Base-by-base conservation (phyloP, 2,329 filamentous ascomycete genomes). In the Aspergillus sp. region DNA sequence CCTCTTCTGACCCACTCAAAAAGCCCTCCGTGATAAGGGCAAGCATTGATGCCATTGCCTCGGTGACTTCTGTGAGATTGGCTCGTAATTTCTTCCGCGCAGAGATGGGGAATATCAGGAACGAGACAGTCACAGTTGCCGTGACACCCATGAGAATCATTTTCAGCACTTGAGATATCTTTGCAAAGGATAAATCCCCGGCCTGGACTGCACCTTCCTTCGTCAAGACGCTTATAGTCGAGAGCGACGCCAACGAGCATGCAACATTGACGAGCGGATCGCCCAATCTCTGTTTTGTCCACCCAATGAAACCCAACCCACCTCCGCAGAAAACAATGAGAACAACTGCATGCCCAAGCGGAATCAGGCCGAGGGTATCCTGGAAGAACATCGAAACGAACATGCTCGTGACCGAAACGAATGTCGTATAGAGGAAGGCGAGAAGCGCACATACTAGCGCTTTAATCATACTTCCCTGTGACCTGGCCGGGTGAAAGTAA, bases 401-500 rank as follows among this genome's bases (percentile, higher is more conserved):
- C 94, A 97, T 97, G 70, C 92, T 95, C 48, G 91, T 83, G 57
- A 95, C 85, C 6, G 89, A 91, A 43, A 97, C 81, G 45, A 92
- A 81, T 38, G 88, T 85, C 3, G 90, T 89, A 74, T 96, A 98
- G 43, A 88, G 77, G 63, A 97, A 91, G 1, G 93, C 93, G 38
- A 90, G 82, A 43, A 91, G 79, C 6, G 92, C 91, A 61, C 95
- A 87, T 38, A 93, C 79, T 11, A 90, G 85, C 3, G 93, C 93
- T 77, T 97, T 91, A 61, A 92, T 85, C 92, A 97, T 97, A 67
- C 91, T 95, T 0, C 94, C 94, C 28, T 89, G 86, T 19, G 92
- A 92, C 61, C 94, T 85, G 6, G 92, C 91, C 4, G 94, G 93
- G 75, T 97, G 93, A 71, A 97, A 98, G 73, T 97, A 98, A 11